A percentile compares a stretch with the other conserved stretches of the same genome.
Evolutionary conservation across 2,329 filamentous ascomycete species (phyloP).

Genomic region (Exophiala bonariae): DNA sequence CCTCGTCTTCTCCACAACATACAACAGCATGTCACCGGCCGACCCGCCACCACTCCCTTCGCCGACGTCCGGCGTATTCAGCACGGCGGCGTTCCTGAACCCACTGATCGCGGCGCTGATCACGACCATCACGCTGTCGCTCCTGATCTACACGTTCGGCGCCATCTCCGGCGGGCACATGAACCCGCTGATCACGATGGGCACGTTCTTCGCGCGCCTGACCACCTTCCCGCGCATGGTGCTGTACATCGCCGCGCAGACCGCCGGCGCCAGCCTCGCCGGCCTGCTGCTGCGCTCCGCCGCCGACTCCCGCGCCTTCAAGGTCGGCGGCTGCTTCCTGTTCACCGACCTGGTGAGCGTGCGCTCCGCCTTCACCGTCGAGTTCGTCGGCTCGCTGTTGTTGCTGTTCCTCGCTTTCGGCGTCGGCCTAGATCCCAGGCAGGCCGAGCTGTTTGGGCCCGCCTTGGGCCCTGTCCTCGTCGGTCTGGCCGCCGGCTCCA

Average conservation of each 20-base stretch:
- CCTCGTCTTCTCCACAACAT: conserved; percentile 30
- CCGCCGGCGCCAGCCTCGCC: conserved; percentile 45
- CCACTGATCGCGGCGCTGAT: conserved; percentile 39
- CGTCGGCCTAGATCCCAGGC: conserved; percentile 55
- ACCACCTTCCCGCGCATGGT: conserved; percentile 50
- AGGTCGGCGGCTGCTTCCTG: conserved; percentile 41
- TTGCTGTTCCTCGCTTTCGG: conserved; percentile 54
- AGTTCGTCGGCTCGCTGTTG: conserved; percentile 48
- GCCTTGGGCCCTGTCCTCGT: conserved; percentile 52
- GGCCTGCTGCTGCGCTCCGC: conserved; percentile 44
- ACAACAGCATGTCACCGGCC: conserved; percentile 19
- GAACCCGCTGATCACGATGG: conserved; percentile 55
- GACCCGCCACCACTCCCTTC: conserved; percentile 15
- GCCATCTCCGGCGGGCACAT: conserved; percentile 54
- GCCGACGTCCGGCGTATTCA: conserved; percentile 30
- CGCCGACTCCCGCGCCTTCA: conserved; percentile 35
- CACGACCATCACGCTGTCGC: conserved; percentile 43
- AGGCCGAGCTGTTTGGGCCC: conserved; percentile 50
- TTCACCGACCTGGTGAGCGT: conserved; percentile 36
- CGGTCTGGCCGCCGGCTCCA: conserved; percentile 40
- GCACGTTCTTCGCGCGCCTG: conserved; percentile 52
- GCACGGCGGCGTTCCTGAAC: conserved; percentile 31
- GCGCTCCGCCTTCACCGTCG: conserved; percentile 48
- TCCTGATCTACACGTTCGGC: conserved; percentile 52
- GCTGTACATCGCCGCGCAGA: conserved; percentile 50